Base-by-base conservation (phyloP, 441 rosid species). In the Pelargonium australe region DNA sequence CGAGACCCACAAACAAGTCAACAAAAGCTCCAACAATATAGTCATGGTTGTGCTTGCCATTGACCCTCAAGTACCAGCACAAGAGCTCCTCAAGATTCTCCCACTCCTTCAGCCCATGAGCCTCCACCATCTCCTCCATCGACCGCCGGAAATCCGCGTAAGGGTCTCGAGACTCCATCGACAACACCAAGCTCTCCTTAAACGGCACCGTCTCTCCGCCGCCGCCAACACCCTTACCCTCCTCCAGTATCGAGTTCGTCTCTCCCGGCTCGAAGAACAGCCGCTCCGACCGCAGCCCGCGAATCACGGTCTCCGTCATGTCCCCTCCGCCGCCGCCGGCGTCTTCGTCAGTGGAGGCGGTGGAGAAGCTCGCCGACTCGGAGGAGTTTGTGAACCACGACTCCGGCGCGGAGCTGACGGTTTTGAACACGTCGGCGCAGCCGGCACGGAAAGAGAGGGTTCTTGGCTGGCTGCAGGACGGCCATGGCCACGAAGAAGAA, bases 121-220 rank as follows among this genome's bases (percentile, higher is more conserved):
- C 87, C 68, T 82, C 86, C 68, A 89, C 93, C 97, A 94, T 83
- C 72, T 94, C 97, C 72, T 83, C 93, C 98, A 89, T 86, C 63
- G 98, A 92, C 70, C 76, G 79, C 77, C 82, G 78, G 85, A 90
- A 92, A 76, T 92, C 98, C 7, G 49, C 57, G 61, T 51, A 80
- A 57, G 86, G 88, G 76, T 89, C 78, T 69, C 66, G 64, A 41
- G 98, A 86, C 62, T 89, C 95, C 87, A 88, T 73, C 69, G 89
- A 72, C 77, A 84, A 66, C 19, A 76, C 68, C 58, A 81, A 70
- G 70, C 81, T 81, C 51, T 83, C 86, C 75, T 81, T 80, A 1
- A 78, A 79, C 14, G 76, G 77, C 8, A 67, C 53, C 55, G 58
- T 82, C 28, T 40, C 72, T 20, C 23, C 17, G 73, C 79, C 1